A percentile compares a stretch with the other conserved stretches of the same genome.
Evolutionary conservation across 768 basidiomycete genomes (phyloP).

Genomic region (Tricholoma sp.): DNA sequence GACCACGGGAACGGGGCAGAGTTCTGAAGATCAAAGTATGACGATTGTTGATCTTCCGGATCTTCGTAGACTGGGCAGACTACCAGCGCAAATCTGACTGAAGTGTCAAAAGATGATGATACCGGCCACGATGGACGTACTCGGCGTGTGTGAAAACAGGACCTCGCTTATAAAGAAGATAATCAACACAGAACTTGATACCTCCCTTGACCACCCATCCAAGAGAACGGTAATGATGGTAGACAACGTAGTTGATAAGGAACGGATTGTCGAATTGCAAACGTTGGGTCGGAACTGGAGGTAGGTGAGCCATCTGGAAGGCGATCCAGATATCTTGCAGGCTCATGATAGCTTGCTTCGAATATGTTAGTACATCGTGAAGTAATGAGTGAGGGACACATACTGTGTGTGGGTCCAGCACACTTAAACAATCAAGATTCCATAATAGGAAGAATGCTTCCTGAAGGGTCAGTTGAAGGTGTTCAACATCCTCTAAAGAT

Average conservation of each 20-base stretch:
- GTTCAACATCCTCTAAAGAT: slow-evolving; percentile 71
- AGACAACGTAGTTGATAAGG: slow-evolving; percentile 81
- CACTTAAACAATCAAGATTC: slow-evolving; percentile 76
- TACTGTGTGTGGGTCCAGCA: slow-evolving; percentile 66
- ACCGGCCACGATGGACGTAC: slow-evolving; percentile 39
- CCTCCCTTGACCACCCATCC: slow-evolving; percentile 97
- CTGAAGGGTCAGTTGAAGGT: slow-evolving; percentile 83
- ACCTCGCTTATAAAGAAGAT: slow-evolving; percentile 89
- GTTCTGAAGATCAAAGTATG: slow-evolving; percentile 62
- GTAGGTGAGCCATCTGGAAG: slow-evolving; percentile 52
- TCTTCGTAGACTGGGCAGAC: slow-evolving; percentile 90
- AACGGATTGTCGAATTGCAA: slow-evolving; percentile 87
- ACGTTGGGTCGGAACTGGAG: slow-evolving; percentile 19
- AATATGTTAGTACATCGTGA: slow-evolving; percentile 1
- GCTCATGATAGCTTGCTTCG: slow-evolving; percentile 49
- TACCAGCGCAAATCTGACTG: slow-evolving; percentile 79
- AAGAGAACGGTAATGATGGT: slow-evolving; percentile 92
- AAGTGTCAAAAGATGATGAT: not conserved
- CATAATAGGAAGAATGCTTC: slow-evolving; percentile 89
- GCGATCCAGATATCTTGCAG: slow-evolving; percentile 57
- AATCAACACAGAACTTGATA: slow-evolving; percentile 96
- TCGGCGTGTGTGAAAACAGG: slow-evolving; percentile 96
- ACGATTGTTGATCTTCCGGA: slow-evolving; percentile 59
- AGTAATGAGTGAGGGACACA: slow-evolving; percentile 13
- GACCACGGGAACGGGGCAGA: slow-evolving; percentile 80